Conservation (phyloP, 495 filamentous ascomycete genomes). For the Staphylotrichum longicolle region DNA sequence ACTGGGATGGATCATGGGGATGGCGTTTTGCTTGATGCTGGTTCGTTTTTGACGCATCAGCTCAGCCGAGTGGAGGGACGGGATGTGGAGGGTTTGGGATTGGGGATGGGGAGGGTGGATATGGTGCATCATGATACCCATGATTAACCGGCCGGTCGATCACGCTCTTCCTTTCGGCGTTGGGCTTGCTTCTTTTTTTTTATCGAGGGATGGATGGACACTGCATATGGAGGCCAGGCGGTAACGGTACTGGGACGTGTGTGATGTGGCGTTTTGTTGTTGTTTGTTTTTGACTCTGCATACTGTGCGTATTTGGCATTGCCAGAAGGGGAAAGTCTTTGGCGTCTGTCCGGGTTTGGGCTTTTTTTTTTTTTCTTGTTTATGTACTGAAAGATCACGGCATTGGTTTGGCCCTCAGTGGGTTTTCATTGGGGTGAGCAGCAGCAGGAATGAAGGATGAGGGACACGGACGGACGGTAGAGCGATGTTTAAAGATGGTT, state of each 20-base stretch:
- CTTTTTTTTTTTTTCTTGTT: neutral
- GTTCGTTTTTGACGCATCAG: too few species aligned
- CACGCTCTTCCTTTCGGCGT: neutral
- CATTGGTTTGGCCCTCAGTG: too few species aligned
- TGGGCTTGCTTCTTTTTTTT: neutral
- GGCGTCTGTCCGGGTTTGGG: neutral
- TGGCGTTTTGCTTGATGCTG: too few species aligned
- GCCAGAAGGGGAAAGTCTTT: neutral
- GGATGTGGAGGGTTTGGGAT: neutral
- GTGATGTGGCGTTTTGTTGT: conserved; percentile 2
- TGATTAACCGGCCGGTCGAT: conserved; percentile 16
- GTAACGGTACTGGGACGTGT: neutral
- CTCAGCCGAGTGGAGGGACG: neutral
- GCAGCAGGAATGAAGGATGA: conserved; percentile 1
- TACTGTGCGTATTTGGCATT: neutral
- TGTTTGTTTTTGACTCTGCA: neutral
- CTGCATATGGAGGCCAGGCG: neutral
- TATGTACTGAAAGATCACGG: too few species aligned
- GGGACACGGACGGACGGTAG: neutral
- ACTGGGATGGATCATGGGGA: too few species aligned
- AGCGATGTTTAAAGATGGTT: neutral
- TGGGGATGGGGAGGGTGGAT: neutral
- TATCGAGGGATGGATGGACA: neutral
- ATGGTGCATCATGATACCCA: conserved; percentile 19
- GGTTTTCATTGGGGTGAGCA: too few species aligned